Evolutionary conservation across 768 basidiomycete genomes (phyloP).

Genomic region (Hericium coralloides): DNA sequence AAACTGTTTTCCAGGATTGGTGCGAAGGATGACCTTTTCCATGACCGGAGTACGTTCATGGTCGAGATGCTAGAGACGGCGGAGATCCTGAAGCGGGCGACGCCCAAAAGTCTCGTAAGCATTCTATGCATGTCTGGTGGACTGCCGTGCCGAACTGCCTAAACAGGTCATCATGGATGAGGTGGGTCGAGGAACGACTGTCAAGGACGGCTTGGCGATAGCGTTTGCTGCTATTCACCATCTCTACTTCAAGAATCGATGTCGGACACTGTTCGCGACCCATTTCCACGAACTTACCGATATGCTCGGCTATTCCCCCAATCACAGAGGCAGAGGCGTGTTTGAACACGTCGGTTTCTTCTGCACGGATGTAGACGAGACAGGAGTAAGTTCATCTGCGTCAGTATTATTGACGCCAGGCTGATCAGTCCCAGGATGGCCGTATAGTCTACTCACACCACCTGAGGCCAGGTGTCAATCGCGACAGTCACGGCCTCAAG

Average conservation of each 20-base stretch:
- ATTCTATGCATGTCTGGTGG: background rate
- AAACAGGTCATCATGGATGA: conserved; percentile 97
- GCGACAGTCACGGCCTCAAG: conserved; percentile 85
- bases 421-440: conserved; percentile 39
- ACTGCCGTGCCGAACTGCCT: too few species aligned
- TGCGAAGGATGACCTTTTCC: conserved; percentile 89
- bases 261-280: conserved; percentile 93
- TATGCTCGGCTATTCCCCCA: conserved; percentile 58
- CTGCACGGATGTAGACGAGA: conserved; percentile 83
- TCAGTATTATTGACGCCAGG: background rate
- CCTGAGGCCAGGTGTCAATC: conserved; percentile 75
- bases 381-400: conserved; percentile 39
- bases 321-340: conserved; percentile 32
- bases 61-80: conserved; percentile 96
- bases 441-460: conserved; percentile 81
- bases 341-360: conserved; percentile 71
- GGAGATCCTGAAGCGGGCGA: conserved; percentile 81
- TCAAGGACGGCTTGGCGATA: conserved; percentile 86
- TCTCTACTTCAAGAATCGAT: conserved; percentile 58
- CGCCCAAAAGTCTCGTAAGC: conserved; percentile 70
- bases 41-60: conserved; percentile 95
- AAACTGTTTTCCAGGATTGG: conserved; percentile 91
- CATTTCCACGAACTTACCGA: conserved; percentile 93
- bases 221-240: conserved; percentile 89
- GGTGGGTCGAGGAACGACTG: conserved; percentile 93